A percentile compares a stretch with the other conserved stretches of the same genome.
Conservation (phyloP, 805 yeast species). For the Monosporozyma unispora region DNA sequence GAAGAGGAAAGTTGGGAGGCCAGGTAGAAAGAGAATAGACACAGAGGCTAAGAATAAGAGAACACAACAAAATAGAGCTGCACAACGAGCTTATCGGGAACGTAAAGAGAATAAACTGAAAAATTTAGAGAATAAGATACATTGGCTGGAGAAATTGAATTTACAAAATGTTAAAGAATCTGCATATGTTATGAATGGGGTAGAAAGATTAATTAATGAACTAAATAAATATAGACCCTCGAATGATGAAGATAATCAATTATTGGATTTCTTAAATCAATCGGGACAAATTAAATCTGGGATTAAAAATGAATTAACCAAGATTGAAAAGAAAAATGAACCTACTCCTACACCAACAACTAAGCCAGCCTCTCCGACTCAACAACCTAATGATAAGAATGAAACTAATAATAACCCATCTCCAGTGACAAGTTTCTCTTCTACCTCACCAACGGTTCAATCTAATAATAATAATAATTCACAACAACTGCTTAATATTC, state of each 20-base stretch:
- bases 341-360: too few species aligned
- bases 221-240: conserved; percentile 37
- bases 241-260: not conserved
- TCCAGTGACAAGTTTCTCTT: not conserved
- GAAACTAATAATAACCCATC: not conserved
- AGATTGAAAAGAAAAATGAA: not conserved
- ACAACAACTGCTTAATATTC: too few species aligned
- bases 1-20: conserved; percentile 35
- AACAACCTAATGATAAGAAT: not conserved
- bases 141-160: conserved; percentile 61
- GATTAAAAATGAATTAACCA: not conserved
- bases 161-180: conserved; percentile 61
- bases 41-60: conserved; percentile 80
- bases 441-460: not conserved
- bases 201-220: conserved; percentile 51
- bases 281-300: not conserved
- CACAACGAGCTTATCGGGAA: conserved; percentile 96
- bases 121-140: conserved; percentile 75
- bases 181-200: conserved; percentile 49
- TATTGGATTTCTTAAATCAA: not conserved
- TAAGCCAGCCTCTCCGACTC: too few species aligned
- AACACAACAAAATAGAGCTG: conserved; percentile 95
- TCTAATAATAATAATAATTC: not conserved
- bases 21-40: conserved; percentile 75
- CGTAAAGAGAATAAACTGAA: conserved; percentile 81